phyloP scores from a whole-genome alignment of 129 eudicot species.

The Chrysanthemum lavandulifolium region DNA sequence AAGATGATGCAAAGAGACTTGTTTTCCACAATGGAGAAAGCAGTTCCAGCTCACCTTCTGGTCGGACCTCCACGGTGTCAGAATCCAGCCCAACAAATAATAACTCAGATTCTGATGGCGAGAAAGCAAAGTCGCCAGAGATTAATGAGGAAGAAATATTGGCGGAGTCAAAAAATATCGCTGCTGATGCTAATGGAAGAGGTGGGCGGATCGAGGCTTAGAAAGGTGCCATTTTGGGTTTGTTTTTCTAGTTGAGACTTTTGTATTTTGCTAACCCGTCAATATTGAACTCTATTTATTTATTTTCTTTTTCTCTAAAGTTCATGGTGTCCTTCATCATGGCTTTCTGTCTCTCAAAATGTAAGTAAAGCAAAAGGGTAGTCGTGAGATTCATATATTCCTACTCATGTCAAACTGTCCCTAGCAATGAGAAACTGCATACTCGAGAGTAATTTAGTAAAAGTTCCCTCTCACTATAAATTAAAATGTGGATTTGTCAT shows the following conservation, averaged over 20 bases:
- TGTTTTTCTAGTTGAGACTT: conserved; percentile 1
- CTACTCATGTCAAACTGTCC: background rate
- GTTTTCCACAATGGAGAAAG: conserved; percentile 38
- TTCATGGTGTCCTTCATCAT: background rate
- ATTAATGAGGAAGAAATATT: conserved; percentile 39
- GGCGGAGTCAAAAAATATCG: conserved; percentile 37
- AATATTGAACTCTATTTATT: conserved; percentile 7
- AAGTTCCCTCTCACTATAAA: background rate
- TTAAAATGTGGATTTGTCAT: background rate
- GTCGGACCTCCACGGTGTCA: conserved; percentile 21
- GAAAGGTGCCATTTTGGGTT: conserved; percentile 1
- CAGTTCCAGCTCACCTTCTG: conserved; percentile 25
- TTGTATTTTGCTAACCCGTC: conserved; percentile 13
- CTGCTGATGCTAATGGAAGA: conserved; percentile 34
- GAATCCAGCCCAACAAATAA: conserved; percentile 11
- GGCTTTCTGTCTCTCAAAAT: conserved; percentile 7
- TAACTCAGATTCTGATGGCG: conserved; percentile 52
- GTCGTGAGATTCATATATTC: background rate
- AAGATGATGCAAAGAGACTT: conserved; percentile 65
- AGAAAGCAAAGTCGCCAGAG: conserved; percentile 39
- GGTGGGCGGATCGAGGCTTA: conserved; percentile 28
- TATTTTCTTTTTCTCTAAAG: background rate
- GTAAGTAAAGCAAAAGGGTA: background rate
- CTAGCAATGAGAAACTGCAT: background rate
- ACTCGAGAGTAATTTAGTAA: background rate